A percentile compares a stretch with the other conserved stretches of the same genome.
Conservation (phyloP, 768 basidiomycete species). For the Lanmaoa rubissima region DNA sequence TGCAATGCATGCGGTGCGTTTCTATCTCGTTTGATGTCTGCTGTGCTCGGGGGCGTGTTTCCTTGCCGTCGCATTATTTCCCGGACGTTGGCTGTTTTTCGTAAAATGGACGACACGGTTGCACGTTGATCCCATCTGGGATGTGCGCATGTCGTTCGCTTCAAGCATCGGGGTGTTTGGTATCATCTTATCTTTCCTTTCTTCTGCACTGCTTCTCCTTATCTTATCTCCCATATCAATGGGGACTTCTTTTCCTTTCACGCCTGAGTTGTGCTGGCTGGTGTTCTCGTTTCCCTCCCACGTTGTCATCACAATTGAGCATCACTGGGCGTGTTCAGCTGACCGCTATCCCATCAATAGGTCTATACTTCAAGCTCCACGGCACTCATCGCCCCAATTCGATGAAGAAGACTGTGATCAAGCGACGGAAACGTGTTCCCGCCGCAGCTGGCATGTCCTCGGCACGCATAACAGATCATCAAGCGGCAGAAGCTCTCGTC, state of each 20-base stretch:
- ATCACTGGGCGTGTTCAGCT: slow-evolving; percentile 5
- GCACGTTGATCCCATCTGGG: slow-evolving; percentile 25
- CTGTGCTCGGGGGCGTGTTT: slow-evolving; percentile 23
- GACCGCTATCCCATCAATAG: slow-evolving; percentile 41
- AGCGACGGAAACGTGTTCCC: slow-evolving; percentile 94
- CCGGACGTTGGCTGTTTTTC: slow-evolving; percentile 12
- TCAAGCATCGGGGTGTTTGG: slow-evolving; percentile 14
- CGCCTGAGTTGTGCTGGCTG: neutral
- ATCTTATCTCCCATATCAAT: slow-evolving; percentile 27
- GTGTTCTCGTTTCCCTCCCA: neutral
- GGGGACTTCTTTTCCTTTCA: slow-evolving; percentile 18
- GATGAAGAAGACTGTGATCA: slow-evolving; percentile 99
- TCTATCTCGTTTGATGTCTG: slow-evolving; percentile 27
- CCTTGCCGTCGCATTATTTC: slow-evolving; percentile 14
- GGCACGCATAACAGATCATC: slow-evolving; percentile 73
- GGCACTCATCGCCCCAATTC: slow-evolving; percentile 95
- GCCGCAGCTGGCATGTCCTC: slow-evolving; percentile 58
- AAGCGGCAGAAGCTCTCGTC: slow-evolving; percentile 86
- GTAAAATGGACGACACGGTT: slow-evolving; percentile 19
- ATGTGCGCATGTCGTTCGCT: slow-evolving; percentile 18
- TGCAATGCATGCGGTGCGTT: slow-evolving; percentile 91
- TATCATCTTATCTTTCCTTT: slow-evolving; percentile 23
- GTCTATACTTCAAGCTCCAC: slow-evolving; percentile 97
- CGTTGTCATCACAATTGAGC: neutral
- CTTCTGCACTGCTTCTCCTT: slow-evolving; percentile 7